Evolutionary conservation across 2,329 filamentous ascomycete genomes (phyloP), one percentile per base, ranked within the genome.

Genomic region (Verticillium longisporum): DNA sequence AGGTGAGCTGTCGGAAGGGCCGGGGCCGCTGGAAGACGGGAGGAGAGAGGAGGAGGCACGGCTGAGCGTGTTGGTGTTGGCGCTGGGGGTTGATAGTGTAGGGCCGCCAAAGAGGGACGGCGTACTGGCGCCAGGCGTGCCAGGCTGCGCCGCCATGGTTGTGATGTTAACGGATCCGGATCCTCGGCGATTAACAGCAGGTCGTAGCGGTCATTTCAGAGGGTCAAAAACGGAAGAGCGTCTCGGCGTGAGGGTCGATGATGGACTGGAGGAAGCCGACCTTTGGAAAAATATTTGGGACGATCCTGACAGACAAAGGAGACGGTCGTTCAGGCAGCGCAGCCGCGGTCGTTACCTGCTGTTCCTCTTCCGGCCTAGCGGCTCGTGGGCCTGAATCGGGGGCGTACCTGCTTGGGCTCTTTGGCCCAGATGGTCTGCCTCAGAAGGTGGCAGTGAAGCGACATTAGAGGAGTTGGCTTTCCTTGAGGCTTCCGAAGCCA

Each of bases 1-100:
- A 11, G 80, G 81, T 57, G 80, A 80, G 80, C 79, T 65, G 76
- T 76, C 21, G 80, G 79, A 71, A 74, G 76, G 38, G 59, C 55
- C 56, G 58, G 62, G 45, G n/a, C 7, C 45, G 13, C 45, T 50
- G n/a, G 45, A 50, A 50, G 45, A 50, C 5, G 45, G 45, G 7
- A 50, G 45, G 18, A 50, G 45, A 9, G 45, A 50, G 45, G 45
- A 50, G 3, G 45, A 50, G 45, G 45, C 45, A 13, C 21, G 45
- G 18, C 18, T 50, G 45, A 21, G 21, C 1, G 45, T 50, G 45
- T 50, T 50, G 45, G 18, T 18, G 45, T 50, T 50, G 45, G 45
- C 18, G 18, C 11, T 18, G n/a, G 45, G 45, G 45, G 45, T 50
- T 9, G 45, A 50, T 21, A 18, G n/a, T 50, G 45, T 21, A 21